Base-by-base conservation (phyloP, 768 basidiomycete species). In the Russula virescens region DNA sequence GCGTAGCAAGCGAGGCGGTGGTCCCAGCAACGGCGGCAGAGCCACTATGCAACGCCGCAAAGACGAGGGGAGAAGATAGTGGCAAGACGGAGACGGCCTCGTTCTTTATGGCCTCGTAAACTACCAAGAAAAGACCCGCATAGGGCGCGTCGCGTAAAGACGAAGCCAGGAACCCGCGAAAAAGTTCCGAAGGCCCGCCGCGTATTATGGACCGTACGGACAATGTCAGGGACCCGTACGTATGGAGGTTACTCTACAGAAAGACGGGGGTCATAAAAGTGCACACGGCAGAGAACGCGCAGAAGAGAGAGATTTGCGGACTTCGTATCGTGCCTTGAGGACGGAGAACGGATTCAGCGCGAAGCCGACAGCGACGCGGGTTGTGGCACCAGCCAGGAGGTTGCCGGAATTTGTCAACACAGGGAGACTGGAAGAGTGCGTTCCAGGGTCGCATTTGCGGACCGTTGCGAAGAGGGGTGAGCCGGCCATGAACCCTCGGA, bases 131-230 rank as follows among this genome's bases (percentile, higher is more conserved):
- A 7, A 97, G 73, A 3, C 94, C 95, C 1, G 95, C 93, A 69
- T 95, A 94, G 0, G 95, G 95, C 14, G 94, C 95, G 72, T 98
- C 95, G 51, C 95, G 83, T n/a, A 94, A 78, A 1, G 94, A 89
- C 1, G 93, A 92, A 1, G 94, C 91, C 25, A 88, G 69, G 70
- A 94, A 88, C 0, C 95, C 95, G 51, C 91, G 87, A 69, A 94
- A 83, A 31, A 95, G 77, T 66, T 92, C 93, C 25, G 84, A 81
- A 5, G 90, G 84, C 2, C 94, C 93, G 70, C 80, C 79, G n/a
- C 83, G 85, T 2, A 78, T 72, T 42, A 92, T 80, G 10, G 84
- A 80, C 5, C 75, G 49, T 42, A 92, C 72, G 0, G 87, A 90
- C 42, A 79, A 76, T 5, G 78, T 69, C 43, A 94, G 71, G 65